Evolutionary conservation across 1,139 yeast genomes (phyloP), one percentile per base, ranked within the genome.

Genomic region (Scheffersomyces lignicola): DNA sequence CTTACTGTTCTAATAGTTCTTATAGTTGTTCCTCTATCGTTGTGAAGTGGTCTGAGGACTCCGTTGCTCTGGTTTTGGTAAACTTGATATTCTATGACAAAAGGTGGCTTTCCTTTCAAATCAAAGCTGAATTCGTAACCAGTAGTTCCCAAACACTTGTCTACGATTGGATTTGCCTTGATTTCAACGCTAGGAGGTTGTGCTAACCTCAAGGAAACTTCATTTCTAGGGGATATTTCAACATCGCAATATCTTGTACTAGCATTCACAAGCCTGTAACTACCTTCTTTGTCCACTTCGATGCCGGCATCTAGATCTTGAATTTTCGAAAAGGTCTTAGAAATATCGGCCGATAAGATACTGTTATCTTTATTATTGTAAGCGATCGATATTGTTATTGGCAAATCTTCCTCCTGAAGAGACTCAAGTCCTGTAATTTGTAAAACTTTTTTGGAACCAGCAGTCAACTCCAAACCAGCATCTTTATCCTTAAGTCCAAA

Each of bases 131-230:
- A 79, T 16, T 66, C 64, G 47, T 71, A 77, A 0, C 97, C 98
- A 7, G 88, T 81, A 35, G 90, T 87, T 1, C 98, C 98, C 22
- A 94, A 85, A 63, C 99, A 92, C 39, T 83, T 78, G 51, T 92
- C 97, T 24, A 79, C 67, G 3, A 90, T 78, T 2, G 89, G 80
- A 3, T 68, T 64, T 1, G 86, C 76, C 4, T 53, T 44, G 5
- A 84, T 78, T 35, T 55, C 65, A 46, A 80, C 71, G 39, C 53
- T 58, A 3, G 92, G 92, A 11, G 65, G 68, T 0, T 58, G 43
- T 1, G 71, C 73, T 3, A 53, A 40, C 10, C 39, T 41, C 2
- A 69, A 36, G 1, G 20, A 28, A 3, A 65, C 47, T 12, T 30
- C 31, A 1, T 40, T 32, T 3, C 29, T 57, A 12, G 73, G 64